Percentiles rank a stretch among this genome's conserved stretches.
These are phyloP conservation scores for Exserohilum turcica DNA, from an alignment of 2,329 filamentous ascomycete species.

Conservation along the genomic window DNA sequence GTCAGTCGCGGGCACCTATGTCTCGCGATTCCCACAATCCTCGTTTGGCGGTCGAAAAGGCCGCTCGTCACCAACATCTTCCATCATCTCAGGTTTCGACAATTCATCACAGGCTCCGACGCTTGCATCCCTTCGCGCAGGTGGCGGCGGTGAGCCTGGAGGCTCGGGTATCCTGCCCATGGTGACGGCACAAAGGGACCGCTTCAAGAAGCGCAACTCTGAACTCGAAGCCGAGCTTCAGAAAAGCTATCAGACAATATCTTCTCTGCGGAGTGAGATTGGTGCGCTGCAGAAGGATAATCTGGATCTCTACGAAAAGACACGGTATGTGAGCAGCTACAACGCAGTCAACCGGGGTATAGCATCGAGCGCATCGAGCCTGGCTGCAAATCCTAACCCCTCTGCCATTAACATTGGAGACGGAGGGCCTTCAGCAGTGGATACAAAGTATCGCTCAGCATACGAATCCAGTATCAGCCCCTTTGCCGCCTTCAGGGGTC, in stretches of 20 bases:
- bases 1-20: conserved; percentile 90
- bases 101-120: conserved; percentile 42
- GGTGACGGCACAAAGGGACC: conserved; percentile 96
- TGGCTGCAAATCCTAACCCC: conserved; percentile 73
- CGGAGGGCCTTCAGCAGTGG: conserved; percentile 42
- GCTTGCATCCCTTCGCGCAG: conserved; percentile 63
- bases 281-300: conserved; percentile 95
- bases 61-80: conserved; percentile 88
- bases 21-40: conserved; percentile 75
- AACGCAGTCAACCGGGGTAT: conserved; percentile 74
- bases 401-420: conserved; percentile 67
- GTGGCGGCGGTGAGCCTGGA: conserved; percentile 66
- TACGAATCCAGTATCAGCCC: conserved; percentile 96
- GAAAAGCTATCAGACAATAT: conserved; percentile 79
- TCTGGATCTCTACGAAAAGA: conserved; percentile 95
- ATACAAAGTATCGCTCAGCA: conserved; percentile 81
- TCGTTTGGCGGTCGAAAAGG: conserved; percentile 60
- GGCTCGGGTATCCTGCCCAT: conserved; percentile 93
- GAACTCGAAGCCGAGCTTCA: conserved; percentile 91
- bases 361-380: conserved; percentile 63
- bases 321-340: conserved; percentile 92
- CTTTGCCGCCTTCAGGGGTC: conserved; percentile 92
- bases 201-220: conserved; percentile 94
- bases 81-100: conserved; percentile 97
- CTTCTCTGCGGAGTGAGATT: conserved; percentile 86